A percentile compares a stretch with the other conserved stretches of the same genome.
Evolutionary conservation across 306 rosid species (phyloP).

Genomic region (Prunus campanulata): DNA sequence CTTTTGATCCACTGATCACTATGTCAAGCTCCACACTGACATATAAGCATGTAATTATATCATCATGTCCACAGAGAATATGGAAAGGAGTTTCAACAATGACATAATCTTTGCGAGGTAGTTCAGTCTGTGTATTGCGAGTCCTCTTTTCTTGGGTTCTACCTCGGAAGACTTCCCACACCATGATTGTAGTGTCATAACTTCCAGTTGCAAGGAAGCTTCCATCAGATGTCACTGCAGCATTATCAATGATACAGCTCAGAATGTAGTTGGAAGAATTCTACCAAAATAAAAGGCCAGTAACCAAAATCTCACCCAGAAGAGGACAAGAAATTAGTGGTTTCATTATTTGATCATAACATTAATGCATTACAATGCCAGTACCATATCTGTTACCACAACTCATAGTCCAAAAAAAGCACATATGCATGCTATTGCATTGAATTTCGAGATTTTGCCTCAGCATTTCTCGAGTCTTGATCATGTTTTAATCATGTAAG

Average conservation of each 20-base stretch:
- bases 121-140: conserved; percentile 68
- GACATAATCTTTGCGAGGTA: conserved; percentile 72
- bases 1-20: conserved; percentile 96
- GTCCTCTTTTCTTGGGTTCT: conserved; percentile 65
- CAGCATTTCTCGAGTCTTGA: not conserved
- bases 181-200: conserved; percentile 95
- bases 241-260: conserved; percentile 17
- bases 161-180: conserved; percentile 88
- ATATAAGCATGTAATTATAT: conserved; percentile 83
- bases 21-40: conserved; percentile 90
- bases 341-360: conserved; percentile 9
- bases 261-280: conserved; percentile 1
- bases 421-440: not conserved
- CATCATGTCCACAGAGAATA: conserved; percentile 96
- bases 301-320: not conserved
- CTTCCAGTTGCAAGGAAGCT: conserved; percentile 97
- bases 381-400: not conserved
- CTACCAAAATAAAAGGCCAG: not conserved
- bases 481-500: not conserved
- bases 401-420: not conserved
- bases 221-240: conserved; percentile 96
- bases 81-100: conserved; percentile 86
- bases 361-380: not conserved
- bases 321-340: not conserved
- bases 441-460: not conserved